Evolutionary conservation across 139 green algal species (phyloP), one percentile per base, ranked within the genome.

Genomic region (Chlamydomonas incerta): DNA sequence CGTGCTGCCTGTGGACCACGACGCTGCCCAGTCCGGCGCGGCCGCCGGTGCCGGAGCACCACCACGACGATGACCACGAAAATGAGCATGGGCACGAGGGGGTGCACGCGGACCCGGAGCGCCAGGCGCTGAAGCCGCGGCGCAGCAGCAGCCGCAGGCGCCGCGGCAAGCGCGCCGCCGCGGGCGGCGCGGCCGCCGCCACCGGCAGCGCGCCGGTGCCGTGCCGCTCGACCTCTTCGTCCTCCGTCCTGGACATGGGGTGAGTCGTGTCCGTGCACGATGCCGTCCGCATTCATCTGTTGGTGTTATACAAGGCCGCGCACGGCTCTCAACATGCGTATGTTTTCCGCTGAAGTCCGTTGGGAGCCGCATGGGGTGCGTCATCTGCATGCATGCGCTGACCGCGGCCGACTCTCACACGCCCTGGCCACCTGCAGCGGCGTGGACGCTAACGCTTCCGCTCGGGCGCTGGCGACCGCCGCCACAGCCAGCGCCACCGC

Each of bases 381-480:
- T n/a, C n/a, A n/a, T n/a, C n/a, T n/a, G n/a, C n/a, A n/a, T n/a
- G n/a, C n/a, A n/a, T n/a, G n/a, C n/a, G n/a, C n/a, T n/a, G n/a
- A n/a, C n/a, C n/a, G n/a, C n/a, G n/a, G n/a, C n/a, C n/a, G n/a
- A n/a, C n/a, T n/a, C n/a, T n/a, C n/a, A n/a, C n/a, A n/a, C n/a
- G n/a, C n/a, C n/a, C n/a, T n/a, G n/a, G n/a, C n/a, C n/a, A n/a
- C 34, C 26, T 74, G 24, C 71, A 77, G 71, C 41, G 71, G 71
- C 24, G 41, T 77, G 18, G 71, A 77, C 28, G 34, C 5, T 8
- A 50, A 8, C 41, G 41, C 41, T 50, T 50, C 71, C 24, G 21
- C 71, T 23, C 21, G 41, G 1, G 24, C 66, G 1, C 41, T 20
- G 13, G 66, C 24, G 6, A 26, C 41, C 71, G 26, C 41, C 41